Evolutionary conservation across 2,329 filamentous ascomycete genomes (phyloP).

Genomic region (Verruconis gallopava): DNA sequence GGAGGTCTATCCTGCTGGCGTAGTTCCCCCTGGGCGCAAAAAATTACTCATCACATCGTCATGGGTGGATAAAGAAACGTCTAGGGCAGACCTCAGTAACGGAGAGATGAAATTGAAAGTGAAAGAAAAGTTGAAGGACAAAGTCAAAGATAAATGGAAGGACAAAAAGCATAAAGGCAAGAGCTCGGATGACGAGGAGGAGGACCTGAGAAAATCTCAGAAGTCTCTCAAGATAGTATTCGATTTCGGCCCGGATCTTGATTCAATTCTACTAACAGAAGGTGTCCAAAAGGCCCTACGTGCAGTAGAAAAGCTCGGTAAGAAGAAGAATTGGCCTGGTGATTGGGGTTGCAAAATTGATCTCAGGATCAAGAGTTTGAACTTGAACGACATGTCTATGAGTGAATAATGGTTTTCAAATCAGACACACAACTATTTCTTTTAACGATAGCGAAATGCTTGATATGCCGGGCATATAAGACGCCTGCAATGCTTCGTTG

Average conservation of each 20-base stretch:
- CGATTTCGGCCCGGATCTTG: constrained; percentile 1
- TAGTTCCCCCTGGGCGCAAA: constrained; percentile 20
- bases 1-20: constrained; percentile 48
- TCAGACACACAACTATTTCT: too few relatives aligned
- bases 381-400: too few relatives aligned
- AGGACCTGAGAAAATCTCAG: not conserved
- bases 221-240: constrained; percentile 6
- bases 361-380: not conserved
- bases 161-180: constrained; percentile 4
- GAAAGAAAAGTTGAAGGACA: constrained; percentile 3
- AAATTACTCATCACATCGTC: constrained; percentile 17
- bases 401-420: too few relatives aligned
- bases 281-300: constrained; percentile 19
- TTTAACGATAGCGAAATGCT: too few relatives aligned
- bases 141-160: constrained; percentile 4
- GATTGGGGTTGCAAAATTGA: constrained; percentile 4
- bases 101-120: not conserved
- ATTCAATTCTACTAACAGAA: constrained; percentile 13
- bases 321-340: constrained; percentile 27
- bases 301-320: constrained; percentile 24
- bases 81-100: not conserved
- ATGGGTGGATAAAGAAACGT: constrained; percentile 14
- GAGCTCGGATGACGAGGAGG: not conserved
- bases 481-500: too few relatives aligned
- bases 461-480: too few relatives aligned